Base-by-base conservation (phyloP, 805 yeast genomes). In the Metschnikowia gelsemii region DNA sequence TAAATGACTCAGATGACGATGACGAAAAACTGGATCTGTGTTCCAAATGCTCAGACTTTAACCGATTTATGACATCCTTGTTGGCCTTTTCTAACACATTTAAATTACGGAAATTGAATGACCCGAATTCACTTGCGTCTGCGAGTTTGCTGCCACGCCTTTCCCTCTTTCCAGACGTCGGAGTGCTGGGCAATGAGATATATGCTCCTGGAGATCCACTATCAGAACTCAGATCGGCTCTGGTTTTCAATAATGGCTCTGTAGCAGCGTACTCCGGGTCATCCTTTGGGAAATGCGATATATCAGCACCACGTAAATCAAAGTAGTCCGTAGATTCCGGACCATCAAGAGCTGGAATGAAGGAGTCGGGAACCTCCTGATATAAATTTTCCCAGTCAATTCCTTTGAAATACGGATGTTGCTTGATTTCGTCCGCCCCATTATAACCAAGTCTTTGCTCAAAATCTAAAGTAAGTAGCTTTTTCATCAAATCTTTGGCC, bases 311-410 rank as follows among this genome's bases (percentile, higher is more conserved):
- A 54, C 99, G 77, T 4, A 75, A 52, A 54, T 93, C 99, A 62
- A 91, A 93, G 57, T 93, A 91, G 39, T 88, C 95, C 0, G 97
- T 90, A 35, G 82, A 81, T 54, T 86, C 95, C 0, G 96, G 96
- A 52, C 87, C 76, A 5, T 81, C 87, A 7, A 78, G 66, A 9
- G 68, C 66, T 0, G 99, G 99, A 6, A 89, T 80, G 64, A 93
- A 93, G 0, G 95, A 79, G 9, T 52, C 56, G 0, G 93, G 89
- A 25, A 79, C 84, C 39, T 79, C 84, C 13, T 69, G 70, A 56
- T 82, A 87, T 13, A 93, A 70, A 2, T 70, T 67, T 13, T 72
- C 78, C 98, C 99, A 93, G 42, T 83, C 70, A 8, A 87, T 74
- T 1, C 72, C 81, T 17, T 70, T 63, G 57, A 93, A 89, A 58